Base-by-base conservation (phyloP, 257 asterid species). In the Gentiana straminea region DNA sequence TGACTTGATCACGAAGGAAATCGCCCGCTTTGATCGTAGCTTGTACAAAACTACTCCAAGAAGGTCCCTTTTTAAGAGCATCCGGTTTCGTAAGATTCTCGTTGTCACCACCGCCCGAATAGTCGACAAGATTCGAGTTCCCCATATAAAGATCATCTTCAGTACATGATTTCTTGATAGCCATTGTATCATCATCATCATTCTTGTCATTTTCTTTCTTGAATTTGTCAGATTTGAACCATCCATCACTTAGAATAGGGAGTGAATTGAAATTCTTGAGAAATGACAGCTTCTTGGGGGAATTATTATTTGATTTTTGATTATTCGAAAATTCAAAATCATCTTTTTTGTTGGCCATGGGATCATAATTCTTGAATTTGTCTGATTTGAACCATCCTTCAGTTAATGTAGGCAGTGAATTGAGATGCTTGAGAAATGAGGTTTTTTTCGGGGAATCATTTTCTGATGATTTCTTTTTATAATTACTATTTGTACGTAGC, bases 351-450 rank as follows among this genome's bases (percentile, higher is more conserved):
- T 24, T 41, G 9, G 8, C 12, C 24, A 24, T 24, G 0, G 24
- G 24, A 24, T 24, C 72, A 54, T 46, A 65, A 12, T 80, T 78
- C 77, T 75, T 81, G 35, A 52, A 49, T 49, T 68, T 74, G 3
- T 81, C 74, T 44, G 79, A 41, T 51, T 81, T 88, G 65, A 85
- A 75, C 94, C 79, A 74, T 13, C 86, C 86, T 64, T 80, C 90
- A 3, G 77, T 73, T 3, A 82, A 47, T 33, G 73, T 34, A 47
- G 82, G 82, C 33, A 84, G 68, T 4, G 81, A 69, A 52, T 70
- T 75, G 67, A 84, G 50, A 45, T 74, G 84, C 84, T 72, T 82
- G 11, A 78, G 50, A 48, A 85, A 84, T 2, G 88, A 70, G 9
- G 9, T 3, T 49, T 73, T 68, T 51, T 62, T 79, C 68, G 65